These are phyloP conservation scores for Eucalyptus melliodora DNA, from an alignment of 345 rosid species.

Conservation along the genomic window DNA sequence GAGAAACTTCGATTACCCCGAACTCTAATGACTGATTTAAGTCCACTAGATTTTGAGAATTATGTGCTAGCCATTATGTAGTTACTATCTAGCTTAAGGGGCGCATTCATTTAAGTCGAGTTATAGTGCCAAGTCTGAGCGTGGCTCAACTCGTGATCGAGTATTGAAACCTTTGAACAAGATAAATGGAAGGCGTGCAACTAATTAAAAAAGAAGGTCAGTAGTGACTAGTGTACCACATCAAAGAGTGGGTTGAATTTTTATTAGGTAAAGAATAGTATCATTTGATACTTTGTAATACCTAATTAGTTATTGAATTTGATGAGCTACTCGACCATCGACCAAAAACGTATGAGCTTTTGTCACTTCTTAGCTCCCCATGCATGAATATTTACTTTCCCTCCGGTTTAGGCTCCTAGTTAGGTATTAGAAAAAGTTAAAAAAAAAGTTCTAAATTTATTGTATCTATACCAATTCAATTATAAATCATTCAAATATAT, in stretches of 20 bases:
- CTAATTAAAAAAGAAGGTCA: background rate
- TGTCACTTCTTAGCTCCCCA: too few species aligned
- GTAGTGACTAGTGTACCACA: background rate
- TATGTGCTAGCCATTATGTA: background rate
- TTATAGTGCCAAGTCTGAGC: background rate
- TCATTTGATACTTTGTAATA: too few species aligned
- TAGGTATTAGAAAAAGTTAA: too few species aligned
- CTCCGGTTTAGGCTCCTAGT: too few species aligned
- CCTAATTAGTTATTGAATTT: too few species aligned
- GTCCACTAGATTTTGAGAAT: too few species aligned
- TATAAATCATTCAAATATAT: too few species aligned
- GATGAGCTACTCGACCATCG: too few species aligned
- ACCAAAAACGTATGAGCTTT: too few species aligned
- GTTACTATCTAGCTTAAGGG: background rate
- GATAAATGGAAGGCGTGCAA: background rate
- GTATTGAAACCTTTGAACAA: background rate
- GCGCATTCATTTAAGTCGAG: background rate
- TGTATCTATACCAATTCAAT: too few species aligned
- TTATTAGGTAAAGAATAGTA: too few species aligned
- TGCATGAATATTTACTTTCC: background rate
- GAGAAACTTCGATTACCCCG: background rate
- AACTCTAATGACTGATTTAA: background rate
- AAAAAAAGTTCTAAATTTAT: too few species aligned
- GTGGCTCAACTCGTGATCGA: fast-evolving
- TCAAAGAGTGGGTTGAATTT: background rate